phyloP scores from a whole-genome alignment of 179 eudicot species.

The Silene noctiflora region DNA sequence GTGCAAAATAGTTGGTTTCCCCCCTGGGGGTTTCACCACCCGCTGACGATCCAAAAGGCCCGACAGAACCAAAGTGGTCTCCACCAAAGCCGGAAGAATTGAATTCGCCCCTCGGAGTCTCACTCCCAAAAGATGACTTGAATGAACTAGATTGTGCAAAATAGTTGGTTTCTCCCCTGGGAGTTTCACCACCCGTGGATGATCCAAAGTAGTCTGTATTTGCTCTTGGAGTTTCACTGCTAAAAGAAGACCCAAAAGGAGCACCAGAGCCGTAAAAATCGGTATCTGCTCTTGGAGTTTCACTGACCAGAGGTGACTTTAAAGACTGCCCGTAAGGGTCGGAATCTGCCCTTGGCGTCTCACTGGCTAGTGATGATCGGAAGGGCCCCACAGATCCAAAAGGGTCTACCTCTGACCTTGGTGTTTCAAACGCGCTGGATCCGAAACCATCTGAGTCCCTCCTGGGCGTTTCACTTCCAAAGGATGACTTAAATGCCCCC shows the following conservation, averaged over 20 bases:
- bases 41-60: conserved; percentile 24
- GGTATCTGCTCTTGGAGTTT: conserved; percentile 40
- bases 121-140: conserved; percentile 31
- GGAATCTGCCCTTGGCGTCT: too few species aligned
- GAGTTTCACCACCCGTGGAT: conserved; percentile 35
- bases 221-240: conserved; percentile 41
- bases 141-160: conserved; percentile 34
- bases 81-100: conserved; percentile 32
- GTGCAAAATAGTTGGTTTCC: conserved; percentile 33
- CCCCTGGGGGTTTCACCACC: conserved; percentile 39
- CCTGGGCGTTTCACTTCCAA: conserved; percentile 47
- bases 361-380: conserved; percentile 15
- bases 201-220: conserved; percentile 34
- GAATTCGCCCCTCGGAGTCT: conserved; percentile 35
- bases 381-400: conserved; percentile 38
- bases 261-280: conserved; percentile 36
- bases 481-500: conserved; percentile 57
- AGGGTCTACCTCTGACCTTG: conserved; percentile 40
- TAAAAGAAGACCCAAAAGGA: conserved; percentile 38
- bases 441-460: conserved; percentile 34
- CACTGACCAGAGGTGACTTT: conserved; percentile 19
- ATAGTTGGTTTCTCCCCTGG: conserved; percentile 34
- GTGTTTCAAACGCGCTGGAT: conserved; percentile 41
- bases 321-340: too few species aligned
- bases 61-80: too few species aligned